Percentiles rank a stretch among this genome's conserved stretches.
Evolutionary conservation across 1,284 basidiomycete species (phyloP).

Genomic region (Cryptococcus sp.): DNA sequence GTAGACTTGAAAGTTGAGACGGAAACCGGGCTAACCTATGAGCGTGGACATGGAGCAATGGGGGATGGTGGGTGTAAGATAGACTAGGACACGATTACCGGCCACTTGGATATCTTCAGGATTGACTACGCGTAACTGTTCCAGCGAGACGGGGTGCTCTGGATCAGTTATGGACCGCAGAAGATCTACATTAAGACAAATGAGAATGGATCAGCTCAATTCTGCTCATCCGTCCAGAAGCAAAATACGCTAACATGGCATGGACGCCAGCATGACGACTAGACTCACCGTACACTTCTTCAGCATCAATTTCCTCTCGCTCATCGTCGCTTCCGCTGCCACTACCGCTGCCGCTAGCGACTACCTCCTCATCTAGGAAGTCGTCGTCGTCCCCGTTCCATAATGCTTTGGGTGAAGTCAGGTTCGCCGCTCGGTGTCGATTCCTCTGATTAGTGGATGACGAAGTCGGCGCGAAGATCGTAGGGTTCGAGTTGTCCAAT

Average conservation of each 20-base stretch:
- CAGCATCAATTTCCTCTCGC: constrained; percentile 62
- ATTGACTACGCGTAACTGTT: constrained; percentile 94
- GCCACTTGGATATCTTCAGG: constrained; percentile 78
- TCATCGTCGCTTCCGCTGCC: constrained; percentile 20
- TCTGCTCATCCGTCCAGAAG: too few species aligned
- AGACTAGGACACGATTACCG: constrained; percentile 74
- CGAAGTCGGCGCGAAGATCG: constrained; percentile 41
- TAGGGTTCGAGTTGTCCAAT: constrained; percentile 50
- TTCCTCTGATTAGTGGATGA: constrained; percentile 10
- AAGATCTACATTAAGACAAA: constrained; percentile 63
- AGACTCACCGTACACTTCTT: constrained; percentile 60
- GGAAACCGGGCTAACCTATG: constrained; percentile 68
- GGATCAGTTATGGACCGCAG: constrained; percentile 93
- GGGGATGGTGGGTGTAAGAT: constrained; percentile 96
- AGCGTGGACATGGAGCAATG: constrained; percentile 98
- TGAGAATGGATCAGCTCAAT: constrained; percentile 29
- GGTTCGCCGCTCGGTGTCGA: constrained; percentile 4
- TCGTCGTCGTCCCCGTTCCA: constrained; percentile 52
- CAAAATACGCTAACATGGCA: too few species aligned
- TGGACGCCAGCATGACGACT: constrained; percentile 11
- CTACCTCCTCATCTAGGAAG: not conserved
- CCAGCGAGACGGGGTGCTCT: constrained; percentile 92
- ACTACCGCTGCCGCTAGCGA: not conserved
- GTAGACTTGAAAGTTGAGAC: not conserved
- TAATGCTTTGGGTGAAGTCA: constrained; percentile 22